Evolutionary conservation across 192 early-diverging fungal genomes (phyloP).

Genomic region (Coemansia sp.): DNA sequence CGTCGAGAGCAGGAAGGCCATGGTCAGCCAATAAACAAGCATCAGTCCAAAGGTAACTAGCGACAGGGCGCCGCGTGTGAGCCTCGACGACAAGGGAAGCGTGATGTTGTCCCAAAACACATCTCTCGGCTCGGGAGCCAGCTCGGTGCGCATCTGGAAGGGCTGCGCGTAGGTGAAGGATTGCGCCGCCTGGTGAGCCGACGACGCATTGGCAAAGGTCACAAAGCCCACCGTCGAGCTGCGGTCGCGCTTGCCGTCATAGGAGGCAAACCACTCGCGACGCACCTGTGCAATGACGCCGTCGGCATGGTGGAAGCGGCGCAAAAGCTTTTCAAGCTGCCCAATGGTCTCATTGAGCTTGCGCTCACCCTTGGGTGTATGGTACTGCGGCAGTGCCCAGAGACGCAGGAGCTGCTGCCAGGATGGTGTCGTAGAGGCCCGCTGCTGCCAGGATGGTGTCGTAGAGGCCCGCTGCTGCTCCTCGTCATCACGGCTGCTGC

Average conservation of each 20-base stretch:
- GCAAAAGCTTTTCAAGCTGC: constrained; percentile 53
- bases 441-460: too few species aligned
- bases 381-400: constrained; percentile 31
- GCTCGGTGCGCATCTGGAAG: constrained; percentile 39
- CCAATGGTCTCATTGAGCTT: constrained; percentile 28
- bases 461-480: too few species aligned
- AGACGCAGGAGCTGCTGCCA: constrained; percentile 13
- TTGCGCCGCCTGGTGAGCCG: constrained; percentile 46
- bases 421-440: too few species aligned
- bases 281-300: constrained; percentile 47
- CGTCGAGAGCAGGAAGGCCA: constrained; percentile 62
- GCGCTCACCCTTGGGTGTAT: constrained; percentile 5
- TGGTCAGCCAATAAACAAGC: constrained; percentile 68
- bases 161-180: constrained; percentile 43
- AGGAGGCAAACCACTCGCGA: constrained; percentile 36
- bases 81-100: constrained; percentile 19
- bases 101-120: constrained; percentile 46
- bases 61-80: constrained; percentile 17
- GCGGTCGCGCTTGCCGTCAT: constrained; percentile 31
- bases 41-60: constrained; percentile 58
- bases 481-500: background rate
- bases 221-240: constrained; percentile 44
- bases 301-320: constrained; percentile 59
- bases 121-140: constrained; percentile 47
- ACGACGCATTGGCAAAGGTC: constrained; percentile 31